Evolutionary conservation across 2,329 filamentous ascomycete species (phyloP), one percentile per base, ranked within the genome.

Genomic region (Penicillium vulpinum): DNA sequence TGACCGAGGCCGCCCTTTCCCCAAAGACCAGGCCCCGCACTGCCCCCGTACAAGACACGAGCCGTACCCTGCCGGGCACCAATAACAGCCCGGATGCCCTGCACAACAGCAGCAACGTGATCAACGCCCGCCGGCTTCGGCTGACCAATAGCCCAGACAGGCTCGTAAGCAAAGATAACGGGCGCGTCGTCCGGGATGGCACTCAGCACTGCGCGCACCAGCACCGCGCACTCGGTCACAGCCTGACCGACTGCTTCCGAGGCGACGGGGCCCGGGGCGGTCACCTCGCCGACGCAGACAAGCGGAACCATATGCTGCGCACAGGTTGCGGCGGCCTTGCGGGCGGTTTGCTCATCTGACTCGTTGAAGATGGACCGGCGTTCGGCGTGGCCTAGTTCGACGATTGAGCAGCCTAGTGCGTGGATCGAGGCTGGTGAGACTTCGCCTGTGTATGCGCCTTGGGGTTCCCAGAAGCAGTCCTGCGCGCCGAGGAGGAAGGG

Each of bases 141-240:
- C 10, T 90, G 87, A 0, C 91, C 91, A 73, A 94, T 95, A 0
- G 91, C 91, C 91, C 91, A 95, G 1, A 94, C 90, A 8, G 91
- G 91, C 77, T 95, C 91, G 69, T 95, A 95, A 0, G 91, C 91
- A 56, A 95, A 81, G 7, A 93, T 83, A 5, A 94, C 82, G 46
- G 91, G 87, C 0, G 85, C 83, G 16, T 85, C 79, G 11, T 78
- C 78, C 0, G 86, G 81, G 8, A 93, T 77, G 0, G 80, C 82
- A 1, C 77, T 76, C 50, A 94, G 70, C 2, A 90, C 85, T 1
- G 84, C 78, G 38, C 80, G 79, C 54, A 95, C 80, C 73, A 93
- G 89, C 5, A 77, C 75, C 35, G 77, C 78, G 66, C 89, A 90
- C 72, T 92, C 88, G 15, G 79, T 73, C 2, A 90, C 81, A 0